Conservation (phyloP, 306 rosid genomes). For the Pachyrhizus erosus region DNA sequence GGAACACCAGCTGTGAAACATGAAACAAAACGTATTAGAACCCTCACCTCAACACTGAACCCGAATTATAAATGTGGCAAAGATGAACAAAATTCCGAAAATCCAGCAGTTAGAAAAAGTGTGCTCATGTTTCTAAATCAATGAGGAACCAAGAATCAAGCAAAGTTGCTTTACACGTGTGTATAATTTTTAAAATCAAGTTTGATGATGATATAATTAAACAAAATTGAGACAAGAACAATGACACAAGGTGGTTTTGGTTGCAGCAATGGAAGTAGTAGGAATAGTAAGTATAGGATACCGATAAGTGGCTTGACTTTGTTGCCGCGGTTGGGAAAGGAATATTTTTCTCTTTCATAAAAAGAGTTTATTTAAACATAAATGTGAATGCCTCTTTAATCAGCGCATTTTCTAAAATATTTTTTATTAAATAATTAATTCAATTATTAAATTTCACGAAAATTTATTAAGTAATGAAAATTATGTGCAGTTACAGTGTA, state of each 20-base stretch:
- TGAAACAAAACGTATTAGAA: constrained; percentile 27
- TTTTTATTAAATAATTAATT: no score
- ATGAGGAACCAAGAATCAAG: neutral
- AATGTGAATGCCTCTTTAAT: neutral
- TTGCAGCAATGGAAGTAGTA: neutral
- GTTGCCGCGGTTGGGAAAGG: constrained; percentile 55
- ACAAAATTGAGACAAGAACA: neutral
- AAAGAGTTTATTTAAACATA: neutral
- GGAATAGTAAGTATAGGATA: constrained; percentile 40
- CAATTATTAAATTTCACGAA: neutral
- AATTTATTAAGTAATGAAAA: no score
- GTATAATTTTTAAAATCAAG: neutral
- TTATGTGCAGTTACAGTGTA: no score
- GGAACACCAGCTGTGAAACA: constrained; percentile 73
- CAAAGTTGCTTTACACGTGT: neutral
- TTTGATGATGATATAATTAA: neutral
- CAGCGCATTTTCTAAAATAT: no score
- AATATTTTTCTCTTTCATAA: neutral
- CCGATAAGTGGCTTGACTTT: constrained; percentile 85
- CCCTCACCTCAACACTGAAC: neutral
- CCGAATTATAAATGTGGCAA: neutral
- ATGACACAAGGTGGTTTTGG: neutral
- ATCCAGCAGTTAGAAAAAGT: neutral
- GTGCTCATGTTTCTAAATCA: neutral
- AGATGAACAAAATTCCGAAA: neutral